phyloP scores from a whole-genome alignment of 768 basidiomycete genomes.

The Leccinum pellstonianum region DNA sequence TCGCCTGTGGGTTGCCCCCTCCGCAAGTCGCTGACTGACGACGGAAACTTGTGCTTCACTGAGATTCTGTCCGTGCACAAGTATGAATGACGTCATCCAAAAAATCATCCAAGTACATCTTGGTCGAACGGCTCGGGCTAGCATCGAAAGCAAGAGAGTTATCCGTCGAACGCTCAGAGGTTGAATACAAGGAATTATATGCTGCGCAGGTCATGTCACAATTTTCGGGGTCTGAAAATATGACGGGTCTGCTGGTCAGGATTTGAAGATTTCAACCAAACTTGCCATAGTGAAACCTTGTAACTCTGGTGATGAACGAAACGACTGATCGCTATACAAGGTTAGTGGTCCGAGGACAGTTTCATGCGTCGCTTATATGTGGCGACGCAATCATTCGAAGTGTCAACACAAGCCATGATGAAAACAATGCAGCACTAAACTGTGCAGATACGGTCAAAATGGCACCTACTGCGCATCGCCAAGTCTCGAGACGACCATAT shows the following conservation, averaged over 20 bases:
- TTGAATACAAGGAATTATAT: background rate
- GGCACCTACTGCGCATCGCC: background rate
- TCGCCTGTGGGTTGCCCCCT: conserved; percentile 43
- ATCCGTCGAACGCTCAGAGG: background rate
- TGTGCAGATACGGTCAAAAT: background rate
- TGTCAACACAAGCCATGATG: background rate
- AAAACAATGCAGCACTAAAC: background rate
- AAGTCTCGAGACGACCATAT: background rate
- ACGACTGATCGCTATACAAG: background rate
- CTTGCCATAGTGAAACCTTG: background rate
- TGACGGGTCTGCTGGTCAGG: background rate
- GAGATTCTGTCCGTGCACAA: conserved; percentile 34
- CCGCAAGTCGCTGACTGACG: conserved; percentile 38
- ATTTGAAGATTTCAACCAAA: background rate
- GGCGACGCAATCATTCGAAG: background rate
- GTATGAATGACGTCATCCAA: conserved; percentile 5
- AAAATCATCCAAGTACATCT: background rate
- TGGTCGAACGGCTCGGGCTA: background rate
- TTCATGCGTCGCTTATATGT: background rate
- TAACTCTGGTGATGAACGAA: background rate
- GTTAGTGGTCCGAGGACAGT: background rate
- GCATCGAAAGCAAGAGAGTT: conserved; percentile 1
- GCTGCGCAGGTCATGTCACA: background rate
- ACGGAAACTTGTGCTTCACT: conserved; percentile 36
- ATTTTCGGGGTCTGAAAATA: background rate